Evolutionary conservation across 2,329 filamentous ascomycete species (phyloP), one percentile per base, ranked within the genome.

Genomic region (Colletotrichum abscissum): DNA sequence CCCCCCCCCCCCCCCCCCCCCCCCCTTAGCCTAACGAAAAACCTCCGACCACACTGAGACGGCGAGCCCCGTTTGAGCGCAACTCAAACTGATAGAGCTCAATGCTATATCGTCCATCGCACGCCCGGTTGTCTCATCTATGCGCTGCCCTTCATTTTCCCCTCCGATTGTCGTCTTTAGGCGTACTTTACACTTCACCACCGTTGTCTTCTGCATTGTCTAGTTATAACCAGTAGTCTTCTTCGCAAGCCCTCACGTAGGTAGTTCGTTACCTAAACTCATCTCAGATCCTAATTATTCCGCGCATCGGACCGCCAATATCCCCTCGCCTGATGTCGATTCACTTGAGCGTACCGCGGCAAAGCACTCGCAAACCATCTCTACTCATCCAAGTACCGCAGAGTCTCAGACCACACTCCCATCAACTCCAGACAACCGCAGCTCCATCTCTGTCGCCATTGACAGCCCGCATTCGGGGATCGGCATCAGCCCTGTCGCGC

Each of bases 41-140:
- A 73, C 71, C 60, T 73, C 71, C 60, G 70, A 73, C 69, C 57
- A 70, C 60, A 67, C 67, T 73, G 71, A 73, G 71, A 73, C 71
- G 67, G 56, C 56, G 49, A 73, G 19, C 71, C 60, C 67, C 67
- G 67, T 73, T 73, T 73, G 71, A 73, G 71, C 67, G 35, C 67
- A 73, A 73, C 71, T 71, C 67, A 73, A 73, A 73, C 67, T 55
- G 67, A 62, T 73, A 66, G 35, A 62, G 67, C 67, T 73, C 71
- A 73, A 73, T 73, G 71, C 71, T 70, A 65, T 64, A 55, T 69
- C 63, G 65, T 24, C 70, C 70, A 54, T 56, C 46, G 42, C 7
- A 7, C n/a, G 24, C 42, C 60, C 19, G 12, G 38, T 42, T 33
- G 42, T 35, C 46, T 5, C 28, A n/a, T 33, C 42, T 8, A 42